A percentile compares a stretch with the other conserved stretches of the same genome.
phyloP scores from a whole-genome alignment of 2,329 filamentous ascomycete genomes.

The Cercospora zeae-maydis region DNA sequence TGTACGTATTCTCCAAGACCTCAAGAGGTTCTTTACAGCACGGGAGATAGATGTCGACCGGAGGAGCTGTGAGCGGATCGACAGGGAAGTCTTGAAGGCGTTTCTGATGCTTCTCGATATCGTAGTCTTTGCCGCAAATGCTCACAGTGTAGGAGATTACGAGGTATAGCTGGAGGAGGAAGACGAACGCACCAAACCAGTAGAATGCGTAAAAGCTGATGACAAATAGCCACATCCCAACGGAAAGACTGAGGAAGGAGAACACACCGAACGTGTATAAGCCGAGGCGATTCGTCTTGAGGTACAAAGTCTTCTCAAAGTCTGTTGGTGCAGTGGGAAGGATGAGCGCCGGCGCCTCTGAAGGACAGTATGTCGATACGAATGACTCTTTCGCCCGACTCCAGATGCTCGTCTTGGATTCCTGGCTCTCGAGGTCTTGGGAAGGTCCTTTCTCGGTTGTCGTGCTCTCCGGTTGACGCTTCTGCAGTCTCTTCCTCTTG shows the following conservation, averaged over 20 bases:
- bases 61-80: conserved; percentile 37
- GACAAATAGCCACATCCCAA: conserved; percentile 45
- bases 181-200: conserved; percentile 40
- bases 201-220: conserved; percentile 34
- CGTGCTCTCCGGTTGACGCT: not conserved
- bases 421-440: conserved; percentile 7
- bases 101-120: conserved; percentile 37
- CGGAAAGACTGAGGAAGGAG: conserved; percentile 42
- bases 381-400: conserved; percentile 18
- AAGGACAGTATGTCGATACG: conserved; percentile 19
- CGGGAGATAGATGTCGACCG: conserved; percentile 43
- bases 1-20: conserved; percentile 40
- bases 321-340: conserved; percentile 41
- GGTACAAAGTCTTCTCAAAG: conserved; percentile 41
- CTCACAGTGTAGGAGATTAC: conserved; percentile 43
- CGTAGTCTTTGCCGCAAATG: conserved; percentile 41
- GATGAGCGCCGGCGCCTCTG: conserved; percentile 25
- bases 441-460: conserved; percentile 1
- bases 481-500: conserved; percentile 17
- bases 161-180: conserved; percentile 42
- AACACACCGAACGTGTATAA: conserved; percentile 43
- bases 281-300: conserved; percentile 41
- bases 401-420: conserved; percentile 15
- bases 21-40: conserved; percentile 45
- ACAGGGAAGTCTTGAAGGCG: conserved; percentile 36